Conservation (phyloP, 176 grass and related monocot species). For the Thalia dealbata region DNA sequence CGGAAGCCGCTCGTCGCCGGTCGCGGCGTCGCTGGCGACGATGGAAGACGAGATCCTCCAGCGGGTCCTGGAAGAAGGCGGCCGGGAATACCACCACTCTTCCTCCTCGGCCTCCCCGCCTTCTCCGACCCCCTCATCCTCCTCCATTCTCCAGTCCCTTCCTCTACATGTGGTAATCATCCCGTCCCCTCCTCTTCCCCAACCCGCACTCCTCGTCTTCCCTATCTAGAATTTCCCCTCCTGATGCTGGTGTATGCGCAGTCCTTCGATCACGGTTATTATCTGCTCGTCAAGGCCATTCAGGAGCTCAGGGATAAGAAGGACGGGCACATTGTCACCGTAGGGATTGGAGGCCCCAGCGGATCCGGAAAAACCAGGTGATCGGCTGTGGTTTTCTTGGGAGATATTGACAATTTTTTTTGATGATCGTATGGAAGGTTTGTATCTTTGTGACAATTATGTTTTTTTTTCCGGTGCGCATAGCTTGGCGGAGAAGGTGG, state of each 20-base stretch:
- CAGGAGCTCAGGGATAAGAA: slow-evolving; percentile 94
- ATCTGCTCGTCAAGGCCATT: slow-evolving; percentile 94
- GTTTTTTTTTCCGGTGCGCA: slow-evolving; percentile 10
- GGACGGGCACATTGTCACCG: slow-evolving; percentile 69
- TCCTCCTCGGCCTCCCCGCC: slow-evolving; percentile 28
- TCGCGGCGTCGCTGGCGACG: slow-evolving; percentile 1
- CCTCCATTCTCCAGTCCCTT: slow-evolving; percentile 93
- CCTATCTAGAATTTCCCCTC: background rate
- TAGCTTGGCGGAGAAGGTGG: slow-evolving; percentile 95
- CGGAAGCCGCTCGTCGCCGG: slow-evolving; percentile 5
- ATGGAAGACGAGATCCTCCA: slow-evolving; percentile 36
- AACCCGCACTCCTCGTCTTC: slow-evolving; percentile 4
- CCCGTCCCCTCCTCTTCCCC: background rate
- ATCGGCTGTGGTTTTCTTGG: background rate
- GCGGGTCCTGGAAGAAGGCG: slow-evolving; percentile 28
- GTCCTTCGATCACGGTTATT: slow-evolving; percentile 95
- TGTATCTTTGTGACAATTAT: background rate
- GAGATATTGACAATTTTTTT: background rate
- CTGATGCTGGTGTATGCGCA: slow-evolving; percentile 7
- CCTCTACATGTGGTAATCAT: slow-evolving; percentile 79
- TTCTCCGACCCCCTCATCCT: slow-evolving; percentile 30
- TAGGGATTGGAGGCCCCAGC: slow-evolving; percentile 84
- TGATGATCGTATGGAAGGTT: too few species aligned
- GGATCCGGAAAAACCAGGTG: slow-evolving; percentile 96
- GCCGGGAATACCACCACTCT: slow-evolving; percentile 25